These are phyloP conservation scores for Acer campestre DNA, from an alignment of 345 rosid species.

Conservation along the genomic window DNA sequence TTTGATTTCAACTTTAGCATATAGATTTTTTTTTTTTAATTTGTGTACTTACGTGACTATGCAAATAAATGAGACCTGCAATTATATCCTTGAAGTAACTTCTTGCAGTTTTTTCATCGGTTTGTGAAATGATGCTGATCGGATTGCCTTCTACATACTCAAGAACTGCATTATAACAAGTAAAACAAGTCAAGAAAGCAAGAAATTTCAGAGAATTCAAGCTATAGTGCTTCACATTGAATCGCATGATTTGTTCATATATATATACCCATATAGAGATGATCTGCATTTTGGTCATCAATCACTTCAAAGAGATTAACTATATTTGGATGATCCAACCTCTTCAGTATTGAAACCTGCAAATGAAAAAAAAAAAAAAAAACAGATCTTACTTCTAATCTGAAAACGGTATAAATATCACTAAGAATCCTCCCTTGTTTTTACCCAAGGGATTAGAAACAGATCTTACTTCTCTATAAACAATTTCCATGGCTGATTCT, in stretches of 20 bases:
- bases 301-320: slow-evolving; percentile 18
- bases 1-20: not conserved
- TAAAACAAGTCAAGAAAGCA: not conserved
- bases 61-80: slow-evolving; percentile 14
- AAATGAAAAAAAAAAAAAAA: not conserved
- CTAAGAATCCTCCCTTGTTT: not conserved
- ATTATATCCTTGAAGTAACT: slow-evolving; percentile 10
- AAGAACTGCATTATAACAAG: slow-evolving; percentile 1
- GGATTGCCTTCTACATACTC: slow-evolving; percentile 6
- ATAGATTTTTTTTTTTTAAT: no score
- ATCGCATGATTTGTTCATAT: not conserved
- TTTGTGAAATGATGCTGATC: not conserved
- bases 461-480: slow-evolving; percentile 6
- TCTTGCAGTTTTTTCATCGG: slow-evolving; percentile 1
- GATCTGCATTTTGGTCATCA: slow-evolving; percentile 20
- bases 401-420: no score
- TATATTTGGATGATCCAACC: slow-evolving; percentile 18
- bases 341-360: slow-evolving; percentile 25
- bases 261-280: slow-evolving; percentile 21
- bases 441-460: not conserved
- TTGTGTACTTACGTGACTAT: not conserved
- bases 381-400: not conserved
- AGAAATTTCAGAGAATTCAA: not conserved
- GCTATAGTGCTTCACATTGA: not conserved
- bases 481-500: slow-evolving; percentile 15